phyloP scores from a whole-genome alignment of 2,329 filamentous ascomycete species.

The Lasiodiplodia theobromae region DNA sequence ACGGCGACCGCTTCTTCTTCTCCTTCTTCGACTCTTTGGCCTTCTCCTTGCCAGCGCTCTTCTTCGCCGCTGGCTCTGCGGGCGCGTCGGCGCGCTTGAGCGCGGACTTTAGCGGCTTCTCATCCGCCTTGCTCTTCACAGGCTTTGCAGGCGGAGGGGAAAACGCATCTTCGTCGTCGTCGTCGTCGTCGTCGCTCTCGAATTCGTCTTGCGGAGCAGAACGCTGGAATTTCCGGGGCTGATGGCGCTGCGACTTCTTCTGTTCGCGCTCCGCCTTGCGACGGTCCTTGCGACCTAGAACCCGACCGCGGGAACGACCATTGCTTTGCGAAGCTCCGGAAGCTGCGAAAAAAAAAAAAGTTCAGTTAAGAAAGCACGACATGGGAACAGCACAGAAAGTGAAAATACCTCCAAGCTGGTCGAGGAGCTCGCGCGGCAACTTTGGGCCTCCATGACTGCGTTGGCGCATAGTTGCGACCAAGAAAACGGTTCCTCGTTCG shows the following conservation, averaged over 20 bases:
- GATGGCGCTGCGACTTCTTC: constrained; percentile 60
- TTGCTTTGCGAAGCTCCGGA: constrained; percentile 35
- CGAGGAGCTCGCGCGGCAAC: constrained; percentile 54
- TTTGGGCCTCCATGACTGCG: constrained; percentile 49
- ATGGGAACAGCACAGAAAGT: neutral
- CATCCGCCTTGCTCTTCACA: constrained; percentile 34
- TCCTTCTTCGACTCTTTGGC: constrained; percentile 38
- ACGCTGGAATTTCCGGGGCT: constrained; percentile 18
- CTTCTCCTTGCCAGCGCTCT: constrained; percentile 25
- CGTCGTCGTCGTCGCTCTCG: constrained; percentile 35
- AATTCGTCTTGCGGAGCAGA: constrained; percentile 3
- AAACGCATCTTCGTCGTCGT: constrained; percentile 32
- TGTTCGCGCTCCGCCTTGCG: constrained; percentile 70
- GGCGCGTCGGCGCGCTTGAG: constrained; percentile 41
- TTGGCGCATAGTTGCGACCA: constrained; percentile 46
- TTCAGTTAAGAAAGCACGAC: neutral
- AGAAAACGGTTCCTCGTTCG: neutral
- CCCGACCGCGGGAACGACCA: constrained; percentile 39
- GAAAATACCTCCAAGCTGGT: constrained; percentile 50
- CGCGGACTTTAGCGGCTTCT: constrained; percentile 45
- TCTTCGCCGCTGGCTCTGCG: neutral
- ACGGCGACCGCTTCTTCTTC: constrained; percentile 15
- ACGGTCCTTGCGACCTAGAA: constrained; percentile 65
- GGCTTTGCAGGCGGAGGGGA: constrained; percentile 35
- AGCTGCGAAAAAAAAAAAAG: constrained; percentile 13